These are phyloP conservation scores for Colletotrichum agaves DNA, from an alignment of 2,329 filamentous ascomycete genomes.

Conservation along the genomic window DNA sequence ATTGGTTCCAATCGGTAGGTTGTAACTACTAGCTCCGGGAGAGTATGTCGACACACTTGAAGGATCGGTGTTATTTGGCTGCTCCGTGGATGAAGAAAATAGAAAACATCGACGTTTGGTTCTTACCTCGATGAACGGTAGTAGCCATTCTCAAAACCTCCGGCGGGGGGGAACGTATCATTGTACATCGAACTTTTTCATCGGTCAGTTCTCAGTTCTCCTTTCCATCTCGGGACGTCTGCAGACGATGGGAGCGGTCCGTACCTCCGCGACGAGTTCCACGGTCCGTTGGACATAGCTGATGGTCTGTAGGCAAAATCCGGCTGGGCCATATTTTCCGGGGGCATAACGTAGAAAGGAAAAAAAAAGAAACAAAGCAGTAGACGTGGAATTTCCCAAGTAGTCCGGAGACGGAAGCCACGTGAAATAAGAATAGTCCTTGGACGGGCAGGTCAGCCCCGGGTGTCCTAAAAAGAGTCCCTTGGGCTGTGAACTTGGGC, in stretches of 20 bases:
- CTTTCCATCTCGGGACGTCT: conserved; percentile 15
- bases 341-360: conserved; percentile 46
- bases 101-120: conserved; percentile 22
- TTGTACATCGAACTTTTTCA: conserved; percentile 47
- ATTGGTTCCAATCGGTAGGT: conserved; percentile 47
- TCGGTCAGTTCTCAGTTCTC: conserved; percentile 39
- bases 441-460: conserved; percentile 36
- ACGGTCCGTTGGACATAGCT: conserved; percentile 58
- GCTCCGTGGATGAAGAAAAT: conserved; percentile 19
- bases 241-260: conserved; percentile 43
- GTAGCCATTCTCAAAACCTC: conserved; percentile 50
- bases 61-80: conserved; percentile 47
- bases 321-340: conserved; percentile 57
- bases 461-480: conserved; percentile 35
- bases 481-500: conserved; percentile 33
- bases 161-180: conserved; percentile 46
- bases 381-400: conserved; percentile 20
- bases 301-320: conserved; percentile 60
- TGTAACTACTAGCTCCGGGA: conserved; percentile 44
- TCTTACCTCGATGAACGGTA: conserved; percentile 54
- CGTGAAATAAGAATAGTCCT: conserved; percentile 40
- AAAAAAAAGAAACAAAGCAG: conserved; percentile 36
- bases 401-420: conserved; percentile 34
- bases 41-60: conserved; percentile 57
- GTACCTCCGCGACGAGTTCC: conserved; percentile 65